phyloP scores from a whole-genome alignment of 306 rosid species.

The Begonia loranthoides region DNA sequence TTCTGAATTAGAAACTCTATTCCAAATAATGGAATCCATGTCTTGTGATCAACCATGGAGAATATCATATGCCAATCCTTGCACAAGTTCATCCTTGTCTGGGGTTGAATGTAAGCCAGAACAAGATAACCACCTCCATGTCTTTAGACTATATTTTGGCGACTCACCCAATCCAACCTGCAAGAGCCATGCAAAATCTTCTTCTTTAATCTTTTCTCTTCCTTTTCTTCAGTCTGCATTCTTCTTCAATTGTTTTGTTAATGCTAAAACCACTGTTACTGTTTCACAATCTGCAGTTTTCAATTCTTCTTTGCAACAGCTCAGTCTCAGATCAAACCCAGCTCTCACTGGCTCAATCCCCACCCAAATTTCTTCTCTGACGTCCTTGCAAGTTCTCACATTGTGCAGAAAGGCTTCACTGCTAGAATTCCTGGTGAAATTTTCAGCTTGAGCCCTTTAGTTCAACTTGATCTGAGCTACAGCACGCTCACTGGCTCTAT shows the following conservation, averaged over 20 bases:
- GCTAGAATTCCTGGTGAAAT: slow-evolving; percentile 21
- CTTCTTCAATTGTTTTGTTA: slow-evolving; percentile 35
- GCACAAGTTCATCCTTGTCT: slow-evolving; percentile 27
- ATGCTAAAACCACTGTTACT: slow-evolving; percentile 18
- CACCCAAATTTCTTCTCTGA: slow-evolving; percentile 22
- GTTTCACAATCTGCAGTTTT: not conserved
- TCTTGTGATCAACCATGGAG: slow-evolving; percentile 35
- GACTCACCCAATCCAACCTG: slow-evolving; percentile 32
- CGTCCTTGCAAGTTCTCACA: slow-evolving; percentile 34
- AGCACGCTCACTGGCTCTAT: slow-evolving; percentile 23
- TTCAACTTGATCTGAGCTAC: slow-evolving; percentile 45
- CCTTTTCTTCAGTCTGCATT: slow-evolving; percentile 33
- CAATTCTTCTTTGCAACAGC: slow-evolving; percentile 26
- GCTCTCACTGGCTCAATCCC: slow-evolving; percentile 29
- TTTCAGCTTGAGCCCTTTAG: slow-evolving; percentile 16
- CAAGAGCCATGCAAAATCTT: slow-evolving; percentile 22
- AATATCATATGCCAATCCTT: slow-evolving; percentile 26
- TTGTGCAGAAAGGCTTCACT: slow-evolving; percentile 29
- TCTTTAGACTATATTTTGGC: slow-evolving; percentile 40
- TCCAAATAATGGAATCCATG: slow-evolving; percentile 41
- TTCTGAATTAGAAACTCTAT: slow-evolving; percentile 28
- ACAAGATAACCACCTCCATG: slow-evolving; percentile 15
- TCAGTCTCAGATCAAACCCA: slow-evolving; percentile 36
- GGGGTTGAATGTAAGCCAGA: slow-evolving; percentile 30
- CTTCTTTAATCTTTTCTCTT: slow-evolving; percentile 22